Evolutionary conservation across 768 basidiomycete species (phyloP).

Genomic region (Leucogyrophana mollusca): DNA sequence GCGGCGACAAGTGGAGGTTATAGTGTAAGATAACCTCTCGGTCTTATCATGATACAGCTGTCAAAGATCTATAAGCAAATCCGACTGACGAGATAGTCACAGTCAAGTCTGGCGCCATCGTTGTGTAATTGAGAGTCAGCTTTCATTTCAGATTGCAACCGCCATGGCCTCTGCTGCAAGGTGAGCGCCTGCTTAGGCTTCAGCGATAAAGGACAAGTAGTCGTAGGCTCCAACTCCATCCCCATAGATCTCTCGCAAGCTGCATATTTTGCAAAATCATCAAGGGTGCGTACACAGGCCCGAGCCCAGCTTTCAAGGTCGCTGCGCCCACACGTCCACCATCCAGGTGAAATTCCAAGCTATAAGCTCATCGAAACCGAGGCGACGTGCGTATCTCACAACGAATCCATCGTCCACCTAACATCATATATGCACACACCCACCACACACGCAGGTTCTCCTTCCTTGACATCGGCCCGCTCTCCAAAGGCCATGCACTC

Average conservation of each 20-base stretch:
- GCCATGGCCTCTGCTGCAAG: conserved; percentile 18
- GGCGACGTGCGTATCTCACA: conserved; percentile 52
- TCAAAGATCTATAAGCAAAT: too few relatives aligned
- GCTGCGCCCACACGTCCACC: neutral
- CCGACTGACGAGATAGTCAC: too few relatives aligned
- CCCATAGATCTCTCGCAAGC: conserved; percentile 49
- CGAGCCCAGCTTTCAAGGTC: neutral
- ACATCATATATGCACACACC: too few relatives aligned
- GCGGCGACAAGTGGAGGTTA: too few relatives aligned
- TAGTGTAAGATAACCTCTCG: too few relatives aligned
- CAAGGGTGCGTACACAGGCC: conserved; percentile 54
- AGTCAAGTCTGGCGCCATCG: conserved; percentile 1
- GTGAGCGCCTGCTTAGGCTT: conserved; percentile 2
- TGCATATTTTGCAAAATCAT: conserved; percentile 97
- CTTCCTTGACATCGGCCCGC: conserved; percentile 91
- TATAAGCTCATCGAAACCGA: conserved; percentile 82
- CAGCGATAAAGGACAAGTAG: too few relatives aligned
- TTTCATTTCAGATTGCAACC: conserved; percentile 4
- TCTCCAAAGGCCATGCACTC: conserved; percentile 88
- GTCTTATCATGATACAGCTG: too few relatives aligned
- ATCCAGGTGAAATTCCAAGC: conserved; percentile 83
- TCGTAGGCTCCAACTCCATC: too few relatives aligned
- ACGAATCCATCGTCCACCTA: too few relatives aligned
- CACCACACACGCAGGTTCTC: conserved; percentile 50
- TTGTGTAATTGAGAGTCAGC: neutral